Conservation (phyloP, 768 basidiomycete species). For the Artomyces pyxidatus region DNA sequence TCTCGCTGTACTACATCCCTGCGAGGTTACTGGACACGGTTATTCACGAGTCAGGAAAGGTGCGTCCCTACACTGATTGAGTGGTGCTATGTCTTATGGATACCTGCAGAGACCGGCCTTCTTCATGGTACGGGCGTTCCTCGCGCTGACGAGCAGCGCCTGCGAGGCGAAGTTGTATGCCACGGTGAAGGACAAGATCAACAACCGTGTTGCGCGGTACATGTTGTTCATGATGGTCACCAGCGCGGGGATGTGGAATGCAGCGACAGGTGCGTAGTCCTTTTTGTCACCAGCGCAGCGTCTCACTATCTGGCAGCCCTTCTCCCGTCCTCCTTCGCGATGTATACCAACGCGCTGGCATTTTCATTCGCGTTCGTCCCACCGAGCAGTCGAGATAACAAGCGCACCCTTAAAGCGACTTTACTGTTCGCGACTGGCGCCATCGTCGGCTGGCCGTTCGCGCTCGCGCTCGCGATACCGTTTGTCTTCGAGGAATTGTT, state of each 20-base stretch:
- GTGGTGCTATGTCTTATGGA: constrained; percentile 10
- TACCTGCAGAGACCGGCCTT: constrained; percentile 67
- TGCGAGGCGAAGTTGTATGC: constrained; percentile 83
- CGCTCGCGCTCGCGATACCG: constrained; percentile 79
- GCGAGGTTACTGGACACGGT: constrained; percentile 43
- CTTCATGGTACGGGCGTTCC: constrained; percentile 77
- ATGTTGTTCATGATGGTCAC: constrained; percentile 78
- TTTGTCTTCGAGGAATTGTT: constrained; percentile 89
- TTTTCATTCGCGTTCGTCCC: constrained; percentile 61
- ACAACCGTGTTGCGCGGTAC: constrained; percentile 89
- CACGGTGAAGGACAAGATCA: constrained; percentile 71
- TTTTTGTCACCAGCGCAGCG: neutral
- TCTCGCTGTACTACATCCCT: constrained; percentile 70
- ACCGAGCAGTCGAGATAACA: constrained; percentile 41
- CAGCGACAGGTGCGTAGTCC: constrained; percentile 58
- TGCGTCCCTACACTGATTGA: constrained; percentile 23
- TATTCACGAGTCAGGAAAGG: constrained; percentile 64
- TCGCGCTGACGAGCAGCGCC: constrained; percentile 64
- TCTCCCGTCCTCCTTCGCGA: constrained; percentile 90
- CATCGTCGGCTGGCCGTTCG: constrained; percentile 95
- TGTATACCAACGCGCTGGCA: constrained; percentile 82
- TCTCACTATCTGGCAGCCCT: constrained; percentile 50
- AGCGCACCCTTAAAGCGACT: constrained; percentile 58
- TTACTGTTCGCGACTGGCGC: constrained; percentile 71
- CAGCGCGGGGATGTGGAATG: constrained; percentile 94